Percentiles rank a stretch among this genome's conserved stretches.
These are phyloP conservation scores for Ocimum tenuiflorum DNA, from an alignment of 257 asterid species.

Conservation along the genomic window DNA sequence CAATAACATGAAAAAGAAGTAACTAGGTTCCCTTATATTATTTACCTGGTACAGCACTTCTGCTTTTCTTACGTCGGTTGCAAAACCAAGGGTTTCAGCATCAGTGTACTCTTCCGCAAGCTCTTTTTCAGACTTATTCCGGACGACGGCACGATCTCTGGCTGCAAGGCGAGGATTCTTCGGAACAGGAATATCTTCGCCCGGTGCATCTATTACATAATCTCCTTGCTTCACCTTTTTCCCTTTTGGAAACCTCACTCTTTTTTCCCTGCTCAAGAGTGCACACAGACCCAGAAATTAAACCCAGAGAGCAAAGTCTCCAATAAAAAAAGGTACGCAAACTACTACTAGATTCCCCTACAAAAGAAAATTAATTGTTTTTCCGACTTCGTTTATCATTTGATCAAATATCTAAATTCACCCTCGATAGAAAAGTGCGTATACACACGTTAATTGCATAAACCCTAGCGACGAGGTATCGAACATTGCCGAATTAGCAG, in stretches of 20 bases:
- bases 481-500: slow-evolving; percentile 4
- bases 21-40: neutral
- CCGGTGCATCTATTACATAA: slow-evolving; percentile 28
- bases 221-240: slow-evolving; percentile 71
- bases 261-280: slow-evolving; percentile 51
- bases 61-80: slow-evolving; percentile 51
- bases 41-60: slow-evolving; percentile 69
- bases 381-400: slow-evolving; percentile 2
- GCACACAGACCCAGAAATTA: too few species aligned
- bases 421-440: neutral
- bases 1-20: neutral
- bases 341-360: neutral
- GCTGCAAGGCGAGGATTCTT: slow-evolving; percentile 59
- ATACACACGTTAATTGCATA: slow-evolving; percentile 5
- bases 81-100: slow-evolving; percentile 43
- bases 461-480: slow-evolving; percentile 21
- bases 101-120: slow-evolving; percentile 46
- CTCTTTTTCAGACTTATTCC: slow-evolving; percentile 42
- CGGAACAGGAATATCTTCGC: slow-evolving; percentile 31
- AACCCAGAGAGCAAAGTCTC: neutral
- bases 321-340: neutral
- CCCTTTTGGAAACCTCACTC: slow-evolving; percentile 87
- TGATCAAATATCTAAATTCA: neutral
- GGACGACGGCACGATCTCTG: slow-evolving; percentile 49
- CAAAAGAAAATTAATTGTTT: neutral